Evolutionary conservation across 2,329 filamentous ascomycete genomes (phyloP).

Genomic region (Hypoxylon sp.): DNA sequence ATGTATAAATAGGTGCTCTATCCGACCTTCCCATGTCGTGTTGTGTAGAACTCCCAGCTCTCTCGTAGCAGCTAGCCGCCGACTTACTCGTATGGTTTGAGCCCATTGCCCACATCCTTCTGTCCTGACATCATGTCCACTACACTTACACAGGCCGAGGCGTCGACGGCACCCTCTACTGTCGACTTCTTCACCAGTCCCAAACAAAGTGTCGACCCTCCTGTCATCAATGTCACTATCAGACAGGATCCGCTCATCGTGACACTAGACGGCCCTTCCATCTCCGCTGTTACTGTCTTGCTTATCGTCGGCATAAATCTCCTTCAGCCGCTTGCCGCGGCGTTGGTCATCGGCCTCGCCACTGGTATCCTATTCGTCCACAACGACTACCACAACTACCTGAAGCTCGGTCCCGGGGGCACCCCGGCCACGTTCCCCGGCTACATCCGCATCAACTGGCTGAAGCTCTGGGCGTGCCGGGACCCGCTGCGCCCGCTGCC

Average conservation of each 20-base stretch:
- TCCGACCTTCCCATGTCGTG: too few relatives aligned
- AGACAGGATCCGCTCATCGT: conserved; percentile 61
- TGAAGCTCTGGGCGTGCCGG: conserved; percentile 74
- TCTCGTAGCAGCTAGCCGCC: conserved; percentile 1
- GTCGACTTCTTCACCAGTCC: conserved; percentile 26
- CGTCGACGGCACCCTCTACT: conserved; percentile 34
- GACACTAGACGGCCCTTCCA: conserved; percentile 59
- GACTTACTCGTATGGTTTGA: conserved; percentile 14
- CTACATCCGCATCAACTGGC: conserved; percentile 76
- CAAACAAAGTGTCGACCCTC: conserved; percentile 27
- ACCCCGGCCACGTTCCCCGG: conserved; percentile 77
- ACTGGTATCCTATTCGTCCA: conserved; percentile 62
- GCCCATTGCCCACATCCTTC: conserved; percentile 1
- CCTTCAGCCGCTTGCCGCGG: conserved; percentile 56
- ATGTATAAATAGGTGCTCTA: conserved; percentile 22
- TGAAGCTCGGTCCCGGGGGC: conserved; percentile 80
- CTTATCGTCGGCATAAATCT: conserved; percentile 63
- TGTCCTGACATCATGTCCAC: conserved; percentile 39
- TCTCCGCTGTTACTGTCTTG: conserved; percentile 54
- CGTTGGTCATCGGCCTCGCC: conserved; percentile 58
- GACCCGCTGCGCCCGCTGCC: conserved; percentile 71
- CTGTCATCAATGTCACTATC: conserved; percentile 53
- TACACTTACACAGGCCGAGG: conserved; percentile 39
- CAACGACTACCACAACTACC: conserved; percentile 78
- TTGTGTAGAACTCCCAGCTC: too few relatives aligned